Conservation (phyloP, 2,329 filamentous ascomycete species). For the Aspergillus sp. region DNA sequence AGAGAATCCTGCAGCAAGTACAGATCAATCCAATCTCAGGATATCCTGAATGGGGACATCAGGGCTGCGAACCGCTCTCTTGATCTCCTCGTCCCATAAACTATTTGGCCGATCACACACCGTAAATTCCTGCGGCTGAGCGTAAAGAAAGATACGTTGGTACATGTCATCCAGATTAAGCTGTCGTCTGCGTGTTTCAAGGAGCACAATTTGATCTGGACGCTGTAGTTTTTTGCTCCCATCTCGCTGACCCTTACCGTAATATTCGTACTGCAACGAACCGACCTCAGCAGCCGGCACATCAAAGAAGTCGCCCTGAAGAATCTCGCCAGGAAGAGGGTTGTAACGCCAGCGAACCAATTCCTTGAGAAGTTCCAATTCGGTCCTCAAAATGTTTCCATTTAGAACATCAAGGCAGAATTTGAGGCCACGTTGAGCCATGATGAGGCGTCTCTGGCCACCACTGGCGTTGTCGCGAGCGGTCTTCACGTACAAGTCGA, state of each 20-base stretch:
- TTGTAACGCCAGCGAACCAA: conserved; percentile 59
- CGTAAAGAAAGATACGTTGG: conserved; percentile 53
- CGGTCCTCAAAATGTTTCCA: conserved; percentile 46
- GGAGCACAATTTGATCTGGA: conserved; percentile 59
- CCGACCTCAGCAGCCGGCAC: conserved; percentile 57
- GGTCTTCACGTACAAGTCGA: conserved; percentile 67
- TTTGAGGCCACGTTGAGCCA: conserved; percentile 59
- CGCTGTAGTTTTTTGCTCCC: conserved; percentile 47
- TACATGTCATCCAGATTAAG: conserved; percentile 41
- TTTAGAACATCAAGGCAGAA: conserved; percentile 61
- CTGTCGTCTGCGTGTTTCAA: conserved; percentile 49
- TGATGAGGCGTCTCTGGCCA: conserved; percentile 56
- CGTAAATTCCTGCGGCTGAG: neutral
- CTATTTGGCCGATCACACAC: neutral
- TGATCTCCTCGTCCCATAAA: conserved; percentile 12
- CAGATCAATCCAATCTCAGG: neutral
- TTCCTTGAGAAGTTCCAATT: conserved; percentile 56
- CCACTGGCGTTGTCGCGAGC: conserved; percentile 50
- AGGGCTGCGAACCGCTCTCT: neutral
- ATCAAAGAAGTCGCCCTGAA: conserved; percentile 44
- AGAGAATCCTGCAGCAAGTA: neutral
- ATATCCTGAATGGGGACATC: neutral
- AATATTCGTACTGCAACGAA: conserved; percentile 39
- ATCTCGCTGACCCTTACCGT: conserved; percentile 19
- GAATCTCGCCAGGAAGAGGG: conserved; percentile 25